Evolutionary conservation across 495 filamentous ascomycete species (phyloP).

Genomic region (Xylaria bambusicola): DNA sequence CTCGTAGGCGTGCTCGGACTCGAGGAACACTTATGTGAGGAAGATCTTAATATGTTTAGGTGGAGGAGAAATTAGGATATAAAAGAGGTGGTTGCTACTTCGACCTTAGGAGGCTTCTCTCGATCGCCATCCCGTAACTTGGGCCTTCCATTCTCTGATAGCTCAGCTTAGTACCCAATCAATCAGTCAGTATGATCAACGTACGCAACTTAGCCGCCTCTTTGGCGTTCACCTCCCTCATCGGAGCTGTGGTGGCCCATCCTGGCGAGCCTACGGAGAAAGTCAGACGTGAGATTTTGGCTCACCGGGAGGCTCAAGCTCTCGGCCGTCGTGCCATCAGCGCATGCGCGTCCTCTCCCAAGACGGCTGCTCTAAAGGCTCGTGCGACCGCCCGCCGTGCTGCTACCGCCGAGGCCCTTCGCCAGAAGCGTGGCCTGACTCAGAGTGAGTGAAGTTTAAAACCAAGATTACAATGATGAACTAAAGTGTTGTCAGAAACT

Average conservation of each 20-base stretch:
- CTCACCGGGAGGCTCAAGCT: slow-evolving; percentile 34
- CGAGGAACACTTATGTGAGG: not conserved
- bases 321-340: slow-evolving; percentile 40
- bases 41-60: not conserved
- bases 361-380: slow-evolving; percentile 32
- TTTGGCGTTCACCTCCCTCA: slow-evolving; percentile 27
- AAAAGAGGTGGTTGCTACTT: slow-evolving; percentile 2
- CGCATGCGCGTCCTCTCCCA: slow-evolving; percentile 30
- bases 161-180: too few relatives aligned
- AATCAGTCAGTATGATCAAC: slow-evolving; percentile 28
- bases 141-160: not conserved
- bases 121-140: not conserved
- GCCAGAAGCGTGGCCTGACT: slow-evolving; percentile 51
- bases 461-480: not conserved
- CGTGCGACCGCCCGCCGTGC: slow-evolving; percentile 40
- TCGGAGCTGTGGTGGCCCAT: slow-evolving; percentile 36
- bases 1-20: not conserved
- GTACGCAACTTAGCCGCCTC: slow-evolving; percentile 28
- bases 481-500: slow-evolving; percentile 24
- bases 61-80: not conserved
- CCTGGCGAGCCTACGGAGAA: slow-evolving; percentile 40
- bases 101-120: not conserved
- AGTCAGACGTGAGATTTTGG: slow-evolving; percentile 33
- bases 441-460: slow-evolving; percentile 37
- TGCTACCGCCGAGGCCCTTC: slow-evolving; percentile 43